These are phyloP conservation scores for Abrus pulchellus DNA, from an alignment of 306 rosid genomes.

Conservation along the genomic window DNA sequence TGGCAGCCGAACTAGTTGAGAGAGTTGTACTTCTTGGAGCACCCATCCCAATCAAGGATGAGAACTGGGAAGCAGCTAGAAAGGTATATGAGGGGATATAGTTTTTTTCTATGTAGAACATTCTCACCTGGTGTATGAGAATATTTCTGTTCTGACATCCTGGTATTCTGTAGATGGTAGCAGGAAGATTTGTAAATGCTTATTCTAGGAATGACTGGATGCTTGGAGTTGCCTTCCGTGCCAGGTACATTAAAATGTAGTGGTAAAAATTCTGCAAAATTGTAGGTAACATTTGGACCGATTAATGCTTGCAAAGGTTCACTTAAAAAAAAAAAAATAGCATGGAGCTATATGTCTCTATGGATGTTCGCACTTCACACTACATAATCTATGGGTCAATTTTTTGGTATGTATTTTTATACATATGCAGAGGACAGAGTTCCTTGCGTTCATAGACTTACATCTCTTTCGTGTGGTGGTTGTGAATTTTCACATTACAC, in stretches of 20 bases:
- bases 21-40: slow-evolving; percentile 74
- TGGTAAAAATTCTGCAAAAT: slow-evolving; percentile 5
- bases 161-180: slow-evolving; percentile 63
- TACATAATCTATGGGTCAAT: neutral
- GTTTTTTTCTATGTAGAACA: neutral
- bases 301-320: neutral
- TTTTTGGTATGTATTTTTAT: neutral
- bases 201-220: slow-evolving; percentile 70
- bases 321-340: neutral
- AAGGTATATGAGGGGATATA: slow-evolving; percentile 50
- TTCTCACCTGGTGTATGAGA: slow-evolving; percentile 16
- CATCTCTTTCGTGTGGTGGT: neutral
- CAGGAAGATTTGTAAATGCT: slow-evolving; percentile 80
- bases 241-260: slow-evolving; percentile 46
- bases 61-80: slow-evolving; percentile 66
- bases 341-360: neutral
- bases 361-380: neutral
- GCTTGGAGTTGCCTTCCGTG: slow-evolving; percentile 68
- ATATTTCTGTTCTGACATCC: neutral
- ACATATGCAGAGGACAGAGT: neutral
- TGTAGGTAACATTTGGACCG: neutral
- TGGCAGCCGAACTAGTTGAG: slow-evolving; percentile 65
- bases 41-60: slow-evolving; percentile 66
- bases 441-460: neutral
- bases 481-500: neutral